Evolutionary conservation across 306 rosid species (phyloP), one percentile per base, ranked within the genome.

Genomic region (Medicago arabica): DNA sequence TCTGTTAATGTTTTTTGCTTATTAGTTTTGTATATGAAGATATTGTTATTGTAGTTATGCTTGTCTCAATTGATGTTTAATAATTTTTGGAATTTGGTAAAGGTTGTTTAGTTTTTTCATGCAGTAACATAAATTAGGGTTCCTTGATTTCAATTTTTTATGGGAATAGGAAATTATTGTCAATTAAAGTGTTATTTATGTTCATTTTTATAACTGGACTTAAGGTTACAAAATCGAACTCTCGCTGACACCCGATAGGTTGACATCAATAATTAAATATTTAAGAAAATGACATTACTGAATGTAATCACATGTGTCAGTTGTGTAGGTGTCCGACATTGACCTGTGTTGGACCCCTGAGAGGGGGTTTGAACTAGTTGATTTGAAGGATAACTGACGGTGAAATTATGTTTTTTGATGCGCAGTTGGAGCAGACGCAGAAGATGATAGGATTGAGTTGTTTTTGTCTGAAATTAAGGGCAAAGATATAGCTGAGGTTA

Each of bases 391-490:
- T 63, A 2, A 58, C 10, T 72, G 68, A 67, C 4, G 7, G 67
- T 9, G 41, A 38, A 41, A n/a, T 60, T 41, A 41, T 36, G 51
- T 14, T 44, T 14, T 44, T 47, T 18, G 1, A 47, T 70, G 31
- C 80, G 5, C 85, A 91, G 97, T 91, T 85, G 97, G 97, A 65
- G 86, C 82, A 38, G 93, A 91, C 18, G 82, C 88, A 6, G 96
- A 89, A 28, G 88, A 85, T 15, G 89, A 76, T 1, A 88, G 34
- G 72, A 80, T 91, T 62, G 82, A 85, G 17, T 66, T 61, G 60
- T 84, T 93, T n/a, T 67, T 91, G 31, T 82, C 90, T n/a, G 87
- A 75, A 75, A 78, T 91, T 1, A 82, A 83, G 80, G 97, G 93
- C 1, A 91, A 81, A 69, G 96, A 93, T 72, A 14, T 91, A 72